Evolutionary conservation across 441 rosid genomes (phyloP), one percentile per base, ranked within the genome.

Genomic region (Erodium texanum): DNA sequence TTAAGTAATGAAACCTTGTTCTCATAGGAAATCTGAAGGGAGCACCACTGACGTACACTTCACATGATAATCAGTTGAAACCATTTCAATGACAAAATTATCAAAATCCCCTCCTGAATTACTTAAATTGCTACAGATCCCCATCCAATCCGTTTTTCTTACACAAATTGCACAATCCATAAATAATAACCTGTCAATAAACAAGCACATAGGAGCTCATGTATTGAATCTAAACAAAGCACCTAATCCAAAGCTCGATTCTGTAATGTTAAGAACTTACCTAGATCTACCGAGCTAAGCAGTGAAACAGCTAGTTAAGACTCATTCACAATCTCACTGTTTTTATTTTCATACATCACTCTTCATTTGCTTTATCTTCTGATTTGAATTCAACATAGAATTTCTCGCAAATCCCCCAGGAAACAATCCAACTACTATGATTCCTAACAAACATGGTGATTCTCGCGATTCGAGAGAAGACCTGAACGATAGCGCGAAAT

Each of bases 1-100:
- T 27, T 27, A 27, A 27, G 29, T 27, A 27, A 27, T 4, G 29
- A 27, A 27, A 27, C 29, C 29, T 27, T 4, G 98, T 89, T 83
- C 85, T 84, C 74, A 85, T 84, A 36, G 98, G 94, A 77, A 87
- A 98, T 32, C 99, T 98, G 72, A 92, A 92, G 1, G 88, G 94
- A 69, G 92, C 89, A 65, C 98, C 98, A 73, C 92, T 98, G 62
- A 94, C 89, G 78, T 84, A 88, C 78, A 94, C 75, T 19, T n/a
- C n/a, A n/a, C 73, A 75, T 45, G 6, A 54, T 7, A 71, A 74
- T 63, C 18, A 41, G 20, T 61, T 65, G 58, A 58, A 70, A 36
- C 1, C 8, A 59, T 54, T 16, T 48, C 32, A 19, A 24, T 50
- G 5, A 58, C 11, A 59, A 45, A 59, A 22, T 7, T 23, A 59